These are phyloP conservation scores for Hemerocallis citrina DNA, from an alignment of 106 monocot genomes.

Conservation along the genomic window DNA sequence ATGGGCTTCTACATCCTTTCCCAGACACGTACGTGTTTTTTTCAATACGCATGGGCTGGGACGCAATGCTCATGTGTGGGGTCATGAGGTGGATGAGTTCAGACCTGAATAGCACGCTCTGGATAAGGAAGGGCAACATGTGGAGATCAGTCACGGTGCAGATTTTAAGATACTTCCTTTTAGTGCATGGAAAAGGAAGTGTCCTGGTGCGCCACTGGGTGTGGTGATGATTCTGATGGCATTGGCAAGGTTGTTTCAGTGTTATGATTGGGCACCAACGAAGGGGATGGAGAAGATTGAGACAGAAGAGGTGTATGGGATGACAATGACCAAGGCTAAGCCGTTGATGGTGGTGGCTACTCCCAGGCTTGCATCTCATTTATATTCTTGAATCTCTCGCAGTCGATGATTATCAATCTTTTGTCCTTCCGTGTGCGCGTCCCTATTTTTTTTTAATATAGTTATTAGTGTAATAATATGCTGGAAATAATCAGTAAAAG, in stretches of 20 bases:
- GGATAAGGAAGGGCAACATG: slow-evolving; percentile 19
- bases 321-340: slow-evolving; percentile 46
- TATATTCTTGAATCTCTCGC: slow-evolving; percentile 24
- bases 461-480: no score
- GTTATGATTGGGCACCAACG: slow-evolving; percentile 67
- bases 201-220: slow-evolving; percentile 81
- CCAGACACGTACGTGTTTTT: slow-evolving; percentile 56
- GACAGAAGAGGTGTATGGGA: slow-evolving; percentile 43
- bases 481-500: no score
- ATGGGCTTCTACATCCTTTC: slow-evolving; percentile 66
- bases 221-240: slow-evolving; percentile 54
- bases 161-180: slow-evolving; percentile 83
- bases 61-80: slow-evolving; percentile 66
- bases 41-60: slow-evolving; percentile 83
- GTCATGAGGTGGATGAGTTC: slow-evolving; percentile 40
- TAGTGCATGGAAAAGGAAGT: slow-evolving; percentile 71
- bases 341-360: slow-evolving; percentile 37
- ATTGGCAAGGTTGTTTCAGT: slow-evolving; percentile 63
- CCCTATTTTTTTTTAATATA: no score
- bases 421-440: no score
- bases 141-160: slow-evolving; percentile 80
- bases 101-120: slow-evolving; percentile 63
- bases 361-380: slow-evolving; percentile 37
- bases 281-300: slow-evolving; percentile 62
- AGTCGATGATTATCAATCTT: no score